These are phyloP conservation scores for Pyricularia sp. DNA, from an alignment of 2,329 filamentous ascomycete genomes.

Conservation along the genomic window DNA sequence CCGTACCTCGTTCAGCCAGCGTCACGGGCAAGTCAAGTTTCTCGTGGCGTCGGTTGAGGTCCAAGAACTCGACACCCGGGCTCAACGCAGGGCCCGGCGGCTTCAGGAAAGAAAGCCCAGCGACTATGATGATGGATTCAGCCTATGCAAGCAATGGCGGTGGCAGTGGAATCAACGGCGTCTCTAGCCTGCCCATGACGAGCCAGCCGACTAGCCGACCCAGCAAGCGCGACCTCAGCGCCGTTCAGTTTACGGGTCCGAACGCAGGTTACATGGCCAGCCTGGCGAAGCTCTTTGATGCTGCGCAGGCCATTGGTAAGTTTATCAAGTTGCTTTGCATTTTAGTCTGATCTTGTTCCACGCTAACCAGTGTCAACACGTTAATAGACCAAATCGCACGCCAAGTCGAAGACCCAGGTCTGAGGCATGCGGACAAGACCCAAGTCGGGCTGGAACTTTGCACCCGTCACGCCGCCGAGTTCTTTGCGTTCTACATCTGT, in stretches of 20 bases:
- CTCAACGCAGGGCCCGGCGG: constrained; percentile 19
- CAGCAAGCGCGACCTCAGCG: constrained; percentile 60
- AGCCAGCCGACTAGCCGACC: constrained; percentile 54
- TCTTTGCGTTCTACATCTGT: constrained; percentile 95
- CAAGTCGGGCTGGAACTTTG: constrained; percentile 93
- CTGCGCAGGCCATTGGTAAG: constrained; percentile 85
- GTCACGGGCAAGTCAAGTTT: constrained; percentile 70
- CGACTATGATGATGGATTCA: background rate
- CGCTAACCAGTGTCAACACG: constrained; percentile 10
- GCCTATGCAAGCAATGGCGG: constrained; percentile 32
- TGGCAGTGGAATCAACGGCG: constrained; percentile 49
- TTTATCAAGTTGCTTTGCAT: constrained; percentile 7
- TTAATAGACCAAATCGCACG: constrained; percentile 81
- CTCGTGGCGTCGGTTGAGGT: constrained; percentile 82
- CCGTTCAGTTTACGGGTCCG: constrained; percentile 68
- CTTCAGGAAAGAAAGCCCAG: constrained; percentile 11
- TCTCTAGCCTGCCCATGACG: constrained; percentile 75
- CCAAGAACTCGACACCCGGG: constrained; percentile 71
- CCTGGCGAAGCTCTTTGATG: constrained; percentile 84
- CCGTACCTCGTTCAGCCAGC: constrained; percentile 46
- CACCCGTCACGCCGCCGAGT: constrained; percentile 88
- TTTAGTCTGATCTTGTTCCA: background rate
- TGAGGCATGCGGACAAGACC: constrained; percentile 85
- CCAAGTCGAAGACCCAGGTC: constrained; percentile 89
- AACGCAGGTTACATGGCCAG: constrained; percentile 88